These are phyloP conservation scores for Auricularia cornea DNA, from an alignment of 768 basidiomycete species.

Conservation along the genomic window DNA sequence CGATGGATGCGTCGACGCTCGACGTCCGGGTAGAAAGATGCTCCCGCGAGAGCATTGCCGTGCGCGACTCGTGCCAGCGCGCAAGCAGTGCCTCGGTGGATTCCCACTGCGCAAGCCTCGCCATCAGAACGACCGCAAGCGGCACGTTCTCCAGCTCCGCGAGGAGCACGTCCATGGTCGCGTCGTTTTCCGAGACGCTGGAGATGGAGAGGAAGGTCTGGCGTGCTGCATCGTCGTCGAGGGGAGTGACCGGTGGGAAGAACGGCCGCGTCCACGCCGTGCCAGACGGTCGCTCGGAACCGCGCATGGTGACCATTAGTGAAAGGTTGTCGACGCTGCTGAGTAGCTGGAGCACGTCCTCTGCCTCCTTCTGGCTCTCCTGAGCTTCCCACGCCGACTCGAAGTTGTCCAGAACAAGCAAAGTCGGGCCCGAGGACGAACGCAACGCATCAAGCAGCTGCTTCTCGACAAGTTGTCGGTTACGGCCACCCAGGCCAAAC, in stretches of 20 bases:
- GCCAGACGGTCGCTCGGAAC: neutral
- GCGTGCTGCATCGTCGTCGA: neutral
- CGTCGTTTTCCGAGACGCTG: neutral
- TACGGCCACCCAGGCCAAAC: neutral
- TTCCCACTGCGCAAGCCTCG: neutral
- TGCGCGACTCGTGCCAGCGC: neutral
- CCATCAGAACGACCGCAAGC: neutral
- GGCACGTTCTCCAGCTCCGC: neutral
- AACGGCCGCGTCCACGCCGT: neutral
- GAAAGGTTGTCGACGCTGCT: neutral
- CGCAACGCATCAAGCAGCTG: neutral
- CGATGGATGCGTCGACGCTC: neutral
- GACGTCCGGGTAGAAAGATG: neutral
- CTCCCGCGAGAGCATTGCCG: neutral
- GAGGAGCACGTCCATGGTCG: neutral
- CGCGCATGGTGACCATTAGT: neutral
- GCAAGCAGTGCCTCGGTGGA: neutral
- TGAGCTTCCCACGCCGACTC: neutral
- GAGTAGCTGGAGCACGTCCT: neutral
- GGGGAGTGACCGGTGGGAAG: neutral
- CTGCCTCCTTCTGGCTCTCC: neutral
- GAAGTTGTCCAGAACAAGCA: neutral
- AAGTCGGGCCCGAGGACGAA: slow-evolving; percentile 8
- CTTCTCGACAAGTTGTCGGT: neutral
- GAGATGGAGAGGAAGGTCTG: neutral